phyloP scores from a whole-genome alignment of 2,329 filamentous ascomycete species.

The Colletotrichum sp. region DNA sequence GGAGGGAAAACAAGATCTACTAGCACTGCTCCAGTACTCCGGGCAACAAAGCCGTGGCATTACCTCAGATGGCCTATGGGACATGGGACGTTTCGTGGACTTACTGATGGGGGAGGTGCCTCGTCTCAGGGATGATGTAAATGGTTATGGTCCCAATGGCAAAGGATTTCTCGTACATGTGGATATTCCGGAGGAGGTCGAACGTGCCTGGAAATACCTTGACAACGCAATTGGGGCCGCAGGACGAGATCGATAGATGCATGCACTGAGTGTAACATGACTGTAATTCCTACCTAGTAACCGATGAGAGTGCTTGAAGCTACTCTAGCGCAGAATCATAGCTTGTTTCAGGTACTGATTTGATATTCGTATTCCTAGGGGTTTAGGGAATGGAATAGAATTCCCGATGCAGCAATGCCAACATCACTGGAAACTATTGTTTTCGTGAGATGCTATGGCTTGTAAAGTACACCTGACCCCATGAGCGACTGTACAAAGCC shows the following conservation, averaged over 20 bases:
- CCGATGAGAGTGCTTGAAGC: not conserved
- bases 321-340: not conserved
- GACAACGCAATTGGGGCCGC: not conserved
- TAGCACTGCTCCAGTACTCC: not conserved
- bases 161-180: conserved; percentile 49
- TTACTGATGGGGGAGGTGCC: conserved; percentile 48
- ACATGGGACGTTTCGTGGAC: conserved; percentile 41
- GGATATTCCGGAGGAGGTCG: conserved; percentile 40
- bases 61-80: conserved; percentile 36
- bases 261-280: not conserved
- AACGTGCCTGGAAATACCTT: conserved; percentile 34
- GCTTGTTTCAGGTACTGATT: not conserved
- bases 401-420: not conserved
- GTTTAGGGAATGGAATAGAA: not conserved
- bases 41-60: not conserved
- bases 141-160: conserved; percentile 48
- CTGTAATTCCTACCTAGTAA: not conserved
- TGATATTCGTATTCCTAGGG: not conserved
- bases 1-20: not conserved
- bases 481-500: not conserved
- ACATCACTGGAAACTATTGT: not conserved
- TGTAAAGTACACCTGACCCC: not conserved
- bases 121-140: conserved; percentile 43
- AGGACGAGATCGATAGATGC: not conserved
- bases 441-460: not conserved